Base-by-base conservation (phyloP, 2,329 filamentous ascomycete species). In the Ceratocystis diversiconidia region DNA sequence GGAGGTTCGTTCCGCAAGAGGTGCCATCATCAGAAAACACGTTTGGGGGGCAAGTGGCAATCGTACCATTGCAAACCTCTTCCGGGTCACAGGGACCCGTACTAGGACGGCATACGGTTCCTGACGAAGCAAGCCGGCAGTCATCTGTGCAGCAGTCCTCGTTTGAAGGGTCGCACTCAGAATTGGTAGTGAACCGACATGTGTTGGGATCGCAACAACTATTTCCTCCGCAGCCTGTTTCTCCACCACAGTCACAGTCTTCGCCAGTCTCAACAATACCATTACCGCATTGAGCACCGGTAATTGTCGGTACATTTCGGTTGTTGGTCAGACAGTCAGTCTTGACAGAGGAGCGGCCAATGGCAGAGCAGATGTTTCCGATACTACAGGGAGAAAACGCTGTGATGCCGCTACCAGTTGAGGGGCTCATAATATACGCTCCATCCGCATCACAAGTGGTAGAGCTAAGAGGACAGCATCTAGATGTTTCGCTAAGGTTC, bases 371-470 rank as follows among this genome's bases (percentile, higher is more conserved):
- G 68, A 99, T 90, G 72, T 97, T 97, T 69, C 94, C 94, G 69
- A 99, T 82, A 28, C 86, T 88, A 77, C 94, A 99, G 1, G 87
- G 82, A 0, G 91, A 96, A 76, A 99, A 99, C 52, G 81, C 77
- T 0, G 81, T 87, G 73, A 96, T 90, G 66, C 84, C 82, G 7
- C 79, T 74, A 12, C 81, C 82, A 1, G 92, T 94, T 10, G 89
- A 94, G 0, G 94, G 94, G 73, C 97, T 97, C 94, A 99, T 99
- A 75, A 99, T 91, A 76, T 85, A 99, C 67, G 81, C 75, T n/a
- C 83, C 86, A 52, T 80, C 78, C 25, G 94, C 94, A 74, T 95
- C 80, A 74, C 94, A 99, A 0, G 77, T 80, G 52, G 68, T 74
- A 7, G 77, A 72, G 70, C 80, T 88, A 6, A 96, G 78, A 0